These are phyloP conservation scores for Mycena vitilis DNA, from an alignment of 768 basidiomycete genomes.

Conservation along the genomic window DNA sequence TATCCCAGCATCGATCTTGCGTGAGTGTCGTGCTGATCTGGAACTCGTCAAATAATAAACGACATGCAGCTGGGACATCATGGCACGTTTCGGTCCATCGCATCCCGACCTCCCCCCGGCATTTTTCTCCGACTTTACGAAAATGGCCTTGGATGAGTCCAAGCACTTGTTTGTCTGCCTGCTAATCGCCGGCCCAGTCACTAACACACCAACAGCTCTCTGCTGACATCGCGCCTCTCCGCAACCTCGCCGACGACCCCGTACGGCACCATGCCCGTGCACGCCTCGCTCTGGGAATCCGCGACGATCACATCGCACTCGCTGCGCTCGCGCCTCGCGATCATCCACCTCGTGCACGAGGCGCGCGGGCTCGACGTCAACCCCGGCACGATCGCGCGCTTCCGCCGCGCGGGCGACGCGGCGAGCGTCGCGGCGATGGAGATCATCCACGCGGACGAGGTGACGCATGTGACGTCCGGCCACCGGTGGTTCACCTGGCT, in stretches of 20 bases:
- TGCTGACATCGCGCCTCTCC: conserved; percentile 71
- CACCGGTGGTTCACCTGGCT: conserved; percentile 89
- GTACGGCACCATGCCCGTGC: conserved; percentile 80
- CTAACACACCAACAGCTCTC: conserved; percentile 48
- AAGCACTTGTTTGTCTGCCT: conserved; percentile 72
- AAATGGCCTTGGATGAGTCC: conserved; percentile 88
- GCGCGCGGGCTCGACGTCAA: conserved; percentile 88
- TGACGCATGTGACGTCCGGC: conserved; percentile 84
- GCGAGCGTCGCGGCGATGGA: conserved; percentile 78
- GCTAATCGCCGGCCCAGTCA: neutral
- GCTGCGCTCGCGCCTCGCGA: conserved; percentile 77
- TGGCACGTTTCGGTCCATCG: conserved; percentile 76
- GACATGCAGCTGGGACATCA: conserved; percentile 78
- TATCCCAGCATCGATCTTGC: conserved; percentile 74
- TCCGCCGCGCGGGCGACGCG: conserved; percentile 71
- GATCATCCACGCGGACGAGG: conserved; percentile 84
- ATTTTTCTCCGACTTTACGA: conserved; percentile 86
- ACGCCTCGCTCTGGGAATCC: conserved; percentile 85
- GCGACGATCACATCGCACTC: conserved; percentile 75
- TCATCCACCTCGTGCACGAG: conserved; percentile 89
- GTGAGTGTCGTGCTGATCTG: conserved; percentile 50
- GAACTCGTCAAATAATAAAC: neutral
- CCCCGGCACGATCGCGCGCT: conserved; percentile 80
- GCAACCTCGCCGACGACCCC: conserved; percentile 72
- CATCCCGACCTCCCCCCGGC: conserved; percentile 73